These are phyloP conservation scores for Aphanomyces astaci DNA, from an alignment of 352 stramenopile species.

Conservation along the genomic window DNA sequence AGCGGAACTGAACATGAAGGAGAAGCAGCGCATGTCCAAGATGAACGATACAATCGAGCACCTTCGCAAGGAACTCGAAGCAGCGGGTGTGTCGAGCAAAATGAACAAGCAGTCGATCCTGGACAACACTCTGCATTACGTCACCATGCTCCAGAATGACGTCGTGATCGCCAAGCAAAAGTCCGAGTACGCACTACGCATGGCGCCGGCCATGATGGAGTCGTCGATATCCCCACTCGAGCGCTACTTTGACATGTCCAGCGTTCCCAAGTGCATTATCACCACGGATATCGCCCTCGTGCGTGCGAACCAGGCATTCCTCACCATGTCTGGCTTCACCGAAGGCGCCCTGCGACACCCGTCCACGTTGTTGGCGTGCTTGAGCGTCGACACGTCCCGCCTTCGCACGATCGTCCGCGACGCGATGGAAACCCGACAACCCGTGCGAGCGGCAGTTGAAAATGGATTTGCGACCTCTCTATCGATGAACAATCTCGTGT, in stretches of 20 bases:
- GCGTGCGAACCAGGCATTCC: conserved; percentile 7
- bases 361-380: neutral
- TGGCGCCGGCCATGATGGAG: neutral
- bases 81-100: conserved; percentile 32
- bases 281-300: neutral
- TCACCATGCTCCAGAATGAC: conserved; percentile 30
- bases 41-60: neutral
- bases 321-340: neutral
- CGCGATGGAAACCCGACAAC: neutral
- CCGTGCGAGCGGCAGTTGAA: neutral
- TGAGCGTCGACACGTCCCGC: conserved; percentile 1
- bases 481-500: neutral
- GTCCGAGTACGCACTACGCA: conserved; percentile 23
- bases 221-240: neutral
- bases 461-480: neutral
- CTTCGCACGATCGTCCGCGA: neutral
- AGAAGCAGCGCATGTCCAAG: conserved; percentile 4
- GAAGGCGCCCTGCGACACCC: neutral
- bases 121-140: conserved; percentile 31
- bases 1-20: conserved; percentile 5
- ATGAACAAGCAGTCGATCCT: conserved; percentile 41
- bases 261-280: neutral
- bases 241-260: conserved; percentile 1
- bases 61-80: conserved; percentile 23
- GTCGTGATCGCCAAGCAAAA: conserved; percentile 34